Evolutionary conservation across 169 alveolate species (phyloP), one percentile per base, ranked within the genome.

Genomic region (Toxoplasma gondii): DNA sequence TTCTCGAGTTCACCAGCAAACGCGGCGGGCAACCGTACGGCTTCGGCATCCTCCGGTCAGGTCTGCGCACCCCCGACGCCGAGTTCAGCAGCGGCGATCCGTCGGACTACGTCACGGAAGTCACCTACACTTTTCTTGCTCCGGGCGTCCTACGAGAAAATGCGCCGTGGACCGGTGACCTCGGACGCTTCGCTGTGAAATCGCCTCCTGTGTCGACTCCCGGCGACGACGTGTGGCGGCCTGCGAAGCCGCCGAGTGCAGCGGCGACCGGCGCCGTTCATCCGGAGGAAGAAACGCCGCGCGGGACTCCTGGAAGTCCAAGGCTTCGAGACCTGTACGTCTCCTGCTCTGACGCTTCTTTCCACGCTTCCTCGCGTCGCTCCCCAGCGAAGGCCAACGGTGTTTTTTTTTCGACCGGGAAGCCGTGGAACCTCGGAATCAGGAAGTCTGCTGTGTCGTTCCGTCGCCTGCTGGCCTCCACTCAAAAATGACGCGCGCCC

Each of bases 111-210:
- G 38, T 41, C 38, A 24, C 38, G 36, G 90, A 44, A 41, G 64
- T 82, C 24, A 43, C 7, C 16, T 82, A 9, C 64, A 82, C 90
- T 19, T 82, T 82, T 31, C 36, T 82, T 34, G 38, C 90, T 38
- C 90, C 90, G 67, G 90, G 90, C 53, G n/a, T 67, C 24, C 90
- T 82, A 9, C 90, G 67, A 16, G 90, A 82, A 36, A 82, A 82
- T 38, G 38, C 64, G 38, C 90, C 90, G 17, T 82, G 90, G 90
- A 17, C 38, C 16, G 64, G 90, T n/a, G 41, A 10, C 39, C 86
- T 38, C 49, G 86, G n/a, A 10, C 44, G 29, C 24, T 36, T 29
- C 86, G 45, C 49, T 4, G 29, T 78, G 45, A 1, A n/a, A 78
- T 17, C 86, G 19, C 22, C 86, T 7, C 2, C 86, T 78, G 12